Evolutionary conservation across 805 yeast genomes (phyloP).

Genomic region (Hagleromyces aurorensis): DNA sequence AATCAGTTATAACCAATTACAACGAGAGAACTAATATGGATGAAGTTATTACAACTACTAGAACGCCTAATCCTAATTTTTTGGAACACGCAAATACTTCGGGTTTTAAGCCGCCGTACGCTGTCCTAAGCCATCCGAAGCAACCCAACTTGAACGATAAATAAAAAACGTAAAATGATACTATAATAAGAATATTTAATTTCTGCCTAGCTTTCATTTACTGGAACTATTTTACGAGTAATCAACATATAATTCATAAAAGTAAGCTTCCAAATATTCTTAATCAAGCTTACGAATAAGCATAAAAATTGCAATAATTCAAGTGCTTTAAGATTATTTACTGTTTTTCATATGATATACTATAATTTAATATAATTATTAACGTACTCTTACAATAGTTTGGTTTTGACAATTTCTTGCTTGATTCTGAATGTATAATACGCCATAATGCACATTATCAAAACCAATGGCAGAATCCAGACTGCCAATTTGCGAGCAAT

Average conservation of each 20-base stretch:
- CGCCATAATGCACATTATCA: conserved; percentile 28
- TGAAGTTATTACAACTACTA: conserved; percentile 37
- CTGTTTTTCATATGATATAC: no score
- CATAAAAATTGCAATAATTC: no score
- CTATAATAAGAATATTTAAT: no score
- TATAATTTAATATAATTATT: not conserved
- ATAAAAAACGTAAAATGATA: not conserved
- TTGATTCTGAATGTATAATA: conserved; percentile 30
- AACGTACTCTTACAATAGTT: conserved; percentile 18
- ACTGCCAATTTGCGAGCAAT: conserved; percentile 22
- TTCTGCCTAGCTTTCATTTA: not conserved
- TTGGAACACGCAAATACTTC: conserved; percentile 39
- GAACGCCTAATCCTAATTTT: conserved; percentile 43
- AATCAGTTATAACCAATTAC: conserved; percentile 26
- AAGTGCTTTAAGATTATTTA: no score
- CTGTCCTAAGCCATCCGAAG: conserved; percentile 5
- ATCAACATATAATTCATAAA: conserved; percentile 1
- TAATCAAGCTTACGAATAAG: no score
- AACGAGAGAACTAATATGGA: conserved; percentile 36
- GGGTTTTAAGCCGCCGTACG: conserved; percentile 40
- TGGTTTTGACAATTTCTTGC: conserved; percentile 31
- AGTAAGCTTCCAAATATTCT: not conserved
- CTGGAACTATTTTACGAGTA: not conserved
- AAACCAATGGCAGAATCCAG: conserved; percentile 27
- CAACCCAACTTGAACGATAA: conserved; percentile 2